phyloP scores from a whole-genome alignment of 495 filamentous ascomycete genomes.

The Xylaria grammica region DNA sequence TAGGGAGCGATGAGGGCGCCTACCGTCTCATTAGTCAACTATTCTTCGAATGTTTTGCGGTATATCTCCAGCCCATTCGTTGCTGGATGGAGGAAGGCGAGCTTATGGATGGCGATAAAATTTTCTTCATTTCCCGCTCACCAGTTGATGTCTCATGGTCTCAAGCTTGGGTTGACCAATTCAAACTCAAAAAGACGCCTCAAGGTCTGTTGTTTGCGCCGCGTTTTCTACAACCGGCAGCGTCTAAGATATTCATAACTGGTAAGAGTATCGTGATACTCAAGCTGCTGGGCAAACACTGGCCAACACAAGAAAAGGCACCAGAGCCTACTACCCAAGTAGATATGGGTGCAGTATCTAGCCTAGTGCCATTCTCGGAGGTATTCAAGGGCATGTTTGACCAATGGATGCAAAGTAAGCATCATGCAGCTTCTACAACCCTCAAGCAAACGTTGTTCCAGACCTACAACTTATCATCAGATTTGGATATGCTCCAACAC shows the following conservation, averaged over 20 bases:
- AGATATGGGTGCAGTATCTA: conserved; percentile 61
- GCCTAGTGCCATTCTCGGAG: conserved; percentile 74
- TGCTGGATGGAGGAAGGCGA: conserved; percentile 86
- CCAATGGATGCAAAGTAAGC: conserved; percentile 71
- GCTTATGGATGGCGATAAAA: conserved; percentile 62
- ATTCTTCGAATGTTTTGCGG: conserved; percentile 83
- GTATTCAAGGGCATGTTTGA: conserved; percentile 73
- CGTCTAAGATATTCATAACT: conserved; percentile 75
- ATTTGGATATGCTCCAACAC: conserved; percentile 69
- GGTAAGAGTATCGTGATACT: conserved; percentile 89
- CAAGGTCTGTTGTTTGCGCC: conserved; percentile 68
- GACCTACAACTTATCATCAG: conserved; percentile 67
- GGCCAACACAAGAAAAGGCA: conserved; percentile 25
- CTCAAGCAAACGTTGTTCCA: conserved; percentile 70
- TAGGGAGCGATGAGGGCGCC: conserved; percentile 63
- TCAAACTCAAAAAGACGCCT: conserved; percentile 61
- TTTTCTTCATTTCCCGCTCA: conserved; percentile 74
- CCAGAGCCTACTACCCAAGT: conserved; percentile 41
- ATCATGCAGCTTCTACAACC: conserved; percentile 67
- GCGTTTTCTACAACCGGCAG: conserved; percentile 70
- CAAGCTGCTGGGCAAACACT: conserved; percentile 61
- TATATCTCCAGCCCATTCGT: conserved; percentile 79
- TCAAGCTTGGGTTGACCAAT: conserved; percentile 79
- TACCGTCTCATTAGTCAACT: conserved; percentile 67
- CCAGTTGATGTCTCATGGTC: conserved; percentile 62